phyloP scores from a whole-genome alignment of 75 land plant genomes.

The Cunninghamia lanceolata region DNA sequence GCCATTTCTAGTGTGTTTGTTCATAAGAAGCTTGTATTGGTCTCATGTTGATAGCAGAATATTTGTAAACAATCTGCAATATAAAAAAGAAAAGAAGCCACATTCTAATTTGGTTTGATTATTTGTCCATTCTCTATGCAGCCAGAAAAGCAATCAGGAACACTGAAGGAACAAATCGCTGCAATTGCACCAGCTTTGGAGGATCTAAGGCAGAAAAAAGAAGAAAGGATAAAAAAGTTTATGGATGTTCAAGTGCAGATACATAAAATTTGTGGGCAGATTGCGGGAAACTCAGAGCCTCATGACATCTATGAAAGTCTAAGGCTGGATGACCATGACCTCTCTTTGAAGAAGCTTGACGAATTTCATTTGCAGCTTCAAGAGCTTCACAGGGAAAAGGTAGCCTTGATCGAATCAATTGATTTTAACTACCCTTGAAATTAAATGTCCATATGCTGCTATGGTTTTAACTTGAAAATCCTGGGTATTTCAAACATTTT shows the following conservation, averaged over 20 bases:
- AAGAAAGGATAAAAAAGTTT: constrained; percentile 48
- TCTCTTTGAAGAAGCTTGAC: constrained; percentile 77
- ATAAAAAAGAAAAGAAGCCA: background rate
- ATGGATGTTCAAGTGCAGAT: constrained; percentile 48
- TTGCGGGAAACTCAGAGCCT: constrained; percentile 27
- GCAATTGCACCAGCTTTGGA: constrained; percentile 43
- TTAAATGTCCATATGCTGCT: background rate
- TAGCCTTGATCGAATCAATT: constrained; percentile 1
- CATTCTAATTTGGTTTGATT: background rate
- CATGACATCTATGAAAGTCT: constrained; percentile 25
- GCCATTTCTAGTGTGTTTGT: no score
- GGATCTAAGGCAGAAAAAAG: constrained; percentile 43
- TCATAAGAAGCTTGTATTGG: no score
- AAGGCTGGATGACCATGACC: constrained; percentile 61
- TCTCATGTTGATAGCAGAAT: no score
- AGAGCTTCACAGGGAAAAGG: constrained; percentile 96
- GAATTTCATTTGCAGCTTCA: constrained; percentile 82
- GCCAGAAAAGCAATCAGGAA: constrained; percentile 43
- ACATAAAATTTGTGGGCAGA: constrained; percentile 37
- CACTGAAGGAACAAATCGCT: constrained; percentile 54
- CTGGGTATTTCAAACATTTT: background rate
- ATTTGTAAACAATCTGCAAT: no score
- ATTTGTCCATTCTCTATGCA: constrained; percentile 3
- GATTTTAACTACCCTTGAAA: background rate
- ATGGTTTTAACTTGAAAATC: background rate